Percentiles rank a stretch among this genome's conserved stretches.
These are phyloP conservation scores for Phytophthora meadii DNA, from an alignment of 352 stramenopile species.

Conservation along the genomic window DNA sequence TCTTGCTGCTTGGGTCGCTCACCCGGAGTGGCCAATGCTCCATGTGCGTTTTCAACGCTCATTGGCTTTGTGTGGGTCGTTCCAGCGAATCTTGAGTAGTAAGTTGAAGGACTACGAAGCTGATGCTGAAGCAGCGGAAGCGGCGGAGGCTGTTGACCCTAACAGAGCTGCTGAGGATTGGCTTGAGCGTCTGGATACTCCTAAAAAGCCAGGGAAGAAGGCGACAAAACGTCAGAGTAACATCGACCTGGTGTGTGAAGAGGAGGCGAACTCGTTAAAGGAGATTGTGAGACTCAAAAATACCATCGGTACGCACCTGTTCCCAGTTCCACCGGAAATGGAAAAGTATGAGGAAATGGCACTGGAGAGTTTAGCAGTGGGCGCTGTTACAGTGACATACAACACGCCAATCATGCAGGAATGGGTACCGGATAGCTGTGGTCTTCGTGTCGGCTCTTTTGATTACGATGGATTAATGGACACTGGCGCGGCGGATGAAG, in stretches of 20 bases:
- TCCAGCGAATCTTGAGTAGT: conserved; percentile 54
- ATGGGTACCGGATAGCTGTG: conserved; percentile 64
- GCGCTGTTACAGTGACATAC: conserved; percentile 69
- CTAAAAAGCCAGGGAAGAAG: conserved; percentile 27
- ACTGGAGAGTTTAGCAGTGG: conserved; percentile 62
- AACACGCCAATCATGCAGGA: conserved; percentile 80
- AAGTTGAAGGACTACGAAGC: conserved; percentile 42
- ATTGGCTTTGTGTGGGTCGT: conserved; percentile 56
- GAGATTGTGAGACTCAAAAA: conserved; percentile 69
- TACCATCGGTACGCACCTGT: conserved; percentile 68
- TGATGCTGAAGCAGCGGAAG: conserved; percentile 28
- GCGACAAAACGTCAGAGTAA: conserved; percentile 41
- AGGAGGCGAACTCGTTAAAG: conserved; percentile 41
- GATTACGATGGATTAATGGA: conserved; percentile 26
- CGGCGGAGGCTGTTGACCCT: conserved; percentile 25
- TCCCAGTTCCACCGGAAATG: conserved; percentile 60
- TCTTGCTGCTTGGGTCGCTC: conserved; percentile 57
- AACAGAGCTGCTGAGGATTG: conserved; percentile 32
- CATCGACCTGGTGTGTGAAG: conserved; percentile 65
- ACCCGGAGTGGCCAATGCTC: conserved; percentile 70
- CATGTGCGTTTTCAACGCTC: conserved; percentile 65
- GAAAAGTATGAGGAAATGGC: conserved; percentile 63
- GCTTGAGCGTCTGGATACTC: conserved; percentile 30
- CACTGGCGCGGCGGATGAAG: conserved; percentile 13
- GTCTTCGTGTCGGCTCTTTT: conserved; percentile 66